Percentiles rank a stretch among this genome's conserved stretches.
These are phyloP conservation scores for Euphorbia celastroides DNA, from an alignment of 441 rosid species.

Conservation along the genomic window DNA sequence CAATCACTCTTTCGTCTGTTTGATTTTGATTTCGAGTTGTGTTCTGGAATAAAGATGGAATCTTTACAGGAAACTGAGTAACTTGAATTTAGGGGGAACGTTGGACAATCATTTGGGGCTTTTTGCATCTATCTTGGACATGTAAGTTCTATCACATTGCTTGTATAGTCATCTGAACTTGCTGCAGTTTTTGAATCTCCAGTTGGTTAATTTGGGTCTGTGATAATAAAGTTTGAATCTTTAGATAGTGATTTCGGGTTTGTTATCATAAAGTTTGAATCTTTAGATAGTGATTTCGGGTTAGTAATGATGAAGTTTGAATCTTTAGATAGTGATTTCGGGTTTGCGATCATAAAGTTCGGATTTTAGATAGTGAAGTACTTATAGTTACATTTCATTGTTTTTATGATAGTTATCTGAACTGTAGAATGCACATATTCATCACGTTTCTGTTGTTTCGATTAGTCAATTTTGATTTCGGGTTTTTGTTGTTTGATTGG, in stretches of 20 bases:
- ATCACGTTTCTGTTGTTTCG: no score
- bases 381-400: no score
- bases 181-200: not conserved
- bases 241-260: not conserved
- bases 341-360: not conserved
- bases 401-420: no score
- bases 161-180: not conserved
- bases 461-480: no score
- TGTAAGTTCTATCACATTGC: constrained; percentile 39
- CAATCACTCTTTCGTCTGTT: not conserved
- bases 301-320: not conserved
- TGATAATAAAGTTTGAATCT: no score
- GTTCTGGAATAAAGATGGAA: not conserved
- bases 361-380: not conserved
- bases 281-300: not conserved
- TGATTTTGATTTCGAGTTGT: not conserved
- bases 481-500: not conserved
- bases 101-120: constrained; percentile 44
- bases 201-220: not conserved
- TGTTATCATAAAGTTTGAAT: no score
- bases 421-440: no score
- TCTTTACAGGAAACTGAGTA: constrained; percentile 54
- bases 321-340: not conserved
- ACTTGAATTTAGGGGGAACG: constrained; percentile 58
- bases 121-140: constrained; percentile 50